Evolutionary conservation across 2,329 filamentous ascomycete genomes (phyloP), one percentile per base, ranked within the genome.

Genomic region (Cryphonectria radicalis): DNA sequence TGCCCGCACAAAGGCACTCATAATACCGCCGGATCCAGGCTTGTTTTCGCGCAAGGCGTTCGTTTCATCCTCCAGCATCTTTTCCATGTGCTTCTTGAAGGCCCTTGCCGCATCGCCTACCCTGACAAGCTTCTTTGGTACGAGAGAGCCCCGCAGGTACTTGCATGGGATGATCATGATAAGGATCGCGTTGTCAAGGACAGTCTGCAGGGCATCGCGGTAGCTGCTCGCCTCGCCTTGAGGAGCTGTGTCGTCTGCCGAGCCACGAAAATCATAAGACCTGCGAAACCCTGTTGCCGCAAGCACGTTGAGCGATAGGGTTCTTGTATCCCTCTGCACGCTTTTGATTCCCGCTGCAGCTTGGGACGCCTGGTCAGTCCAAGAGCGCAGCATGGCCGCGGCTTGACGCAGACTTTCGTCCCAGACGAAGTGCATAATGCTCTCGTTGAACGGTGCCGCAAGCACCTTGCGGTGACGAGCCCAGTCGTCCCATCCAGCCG

Each of bases 371-470:
- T 32, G 32, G 4, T 50, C 3, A 35, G 40, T 53, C 77, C 77
- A 78, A 4, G 55, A 75, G 1, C 64, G 65, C 13, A 75, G 35
- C 76, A 77, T 78, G 1, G 70, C 74, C n/a, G 63, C 73, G 4
- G 77, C 72, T 70, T 77, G 76, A 4, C 73, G 72, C 0, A 78
- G 53, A 0, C 75, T 73, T 46, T 79, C 77, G 1, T 72, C 72
- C 77, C 78, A 80, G 14, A 79, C 78, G n/a, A 73, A 76, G 6
- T 72, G 70, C 74, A 77, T 79, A 13, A 76, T 75, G 6, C 66
- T 72, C 71, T 79, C 77, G 59, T 78, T 80, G 67, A 79, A 79
- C 0, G 77, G 77, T 3, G 76, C 66, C 0, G 77, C 77, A 8
- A 78, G 59, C 0, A 75, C 70, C 60, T 76, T 79, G 0, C 77